Conservation (phyloP, 495 filamentous ascomycete genomes). For the Tuber microsphaerosporum region DNA sequence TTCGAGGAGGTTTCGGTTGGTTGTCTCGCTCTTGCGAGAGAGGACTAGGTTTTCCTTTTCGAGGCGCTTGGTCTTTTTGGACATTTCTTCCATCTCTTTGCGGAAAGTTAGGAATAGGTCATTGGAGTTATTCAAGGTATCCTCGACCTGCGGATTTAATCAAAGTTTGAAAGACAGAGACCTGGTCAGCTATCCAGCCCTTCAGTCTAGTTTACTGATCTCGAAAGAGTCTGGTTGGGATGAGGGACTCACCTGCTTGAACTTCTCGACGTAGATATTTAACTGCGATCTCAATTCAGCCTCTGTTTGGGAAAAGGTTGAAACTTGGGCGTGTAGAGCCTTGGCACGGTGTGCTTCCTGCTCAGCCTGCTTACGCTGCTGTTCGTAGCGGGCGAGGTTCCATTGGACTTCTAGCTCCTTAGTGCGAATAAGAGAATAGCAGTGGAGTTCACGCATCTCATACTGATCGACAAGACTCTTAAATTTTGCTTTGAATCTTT, state of each 20-base stretch:
- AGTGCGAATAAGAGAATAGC: slow-evolving; percentile 76
- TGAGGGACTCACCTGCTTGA: slow-evolving; percentile 77
- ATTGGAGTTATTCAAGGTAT: slow-evolving; percentile 97
- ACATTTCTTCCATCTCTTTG: slow-evolving; percentile 99
- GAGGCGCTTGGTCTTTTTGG: slow-evolving; percentile 94
- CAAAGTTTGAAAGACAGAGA: slow-evolving; percentile 22
- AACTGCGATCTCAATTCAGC: slow-evolving; percentile 86
- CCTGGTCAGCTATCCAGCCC: neutral
- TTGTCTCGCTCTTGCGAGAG: slow-evolving; percentile 85
- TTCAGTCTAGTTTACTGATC: slow-evolving; percentile 1
- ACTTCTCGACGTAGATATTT: slow-evolving; percentile 98
- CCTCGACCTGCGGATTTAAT: slow-evolving; percentile 67
- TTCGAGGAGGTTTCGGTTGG: slow-evolving; percentile 89
- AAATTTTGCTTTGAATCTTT: slow-evolving; percentile 66
- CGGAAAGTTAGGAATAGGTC: slow-evolving; percentile 96
- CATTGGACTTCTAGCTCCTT: slow-evolving; percentile 96
- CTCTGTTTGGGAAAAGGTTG: slow-evolving; percentile 94
- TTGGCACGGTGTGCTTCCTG: slow-evolving; percentile 68
- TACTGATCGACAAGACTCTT: slow-evolving; percentile 93
- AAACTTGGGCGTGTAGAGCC: slow-evolving; percentile 79
- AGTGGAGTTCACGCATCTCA: slow-evolving; percentile 86
- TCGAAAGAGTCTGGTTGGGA: slow-evolving; percentile 4
- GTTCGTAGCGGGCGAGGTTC: slow-evolving; percentile 75
- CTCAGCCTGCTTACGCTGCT: slow-evolving; percentile 80
- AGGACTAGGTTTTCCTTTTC: slow-evolving; percentile 92